Evolutionary conservation across 805 yeast genomes (phyloP).

Genomic region (Danielia oregonensis): DNA sequence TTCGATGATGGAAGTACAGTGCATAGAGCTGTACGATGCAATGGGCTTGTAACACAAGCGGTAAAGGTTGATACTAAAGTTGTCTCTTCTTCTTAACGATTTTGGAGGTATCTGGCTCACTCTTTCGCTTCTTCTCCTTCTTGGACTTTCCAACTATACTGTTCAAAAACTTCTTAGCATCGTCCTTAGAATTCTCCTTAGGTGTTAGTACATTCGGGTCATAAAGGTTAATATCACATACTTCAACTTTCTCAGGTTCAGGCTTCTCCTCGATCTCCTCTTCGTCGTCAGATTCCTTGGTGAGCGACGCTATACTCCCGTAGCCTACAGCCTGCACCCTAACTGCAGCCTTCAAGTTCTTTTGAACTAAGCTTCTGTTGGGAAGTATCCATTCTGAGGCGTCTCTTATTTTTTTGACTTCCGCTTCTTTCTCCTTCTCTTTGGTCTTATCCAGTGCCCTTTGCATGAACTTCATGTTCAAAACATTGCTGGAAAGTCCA

Average conservation of each 20-base stretch:
- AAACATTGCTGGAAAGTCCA: conserved; percentile 58
- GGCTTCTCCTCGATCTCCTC: conserved; percentile 3
- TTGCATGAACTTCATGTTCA: conserved; percentile 74
- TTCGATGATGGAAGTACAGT: neutral
- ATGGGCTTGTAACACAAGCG: neutral
- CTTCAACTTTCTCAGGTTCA: conserved; percentile 1
- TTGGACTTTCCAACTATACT: conserved; percentile 5
- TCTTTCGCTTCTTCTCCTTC: conserved; percentile 6
- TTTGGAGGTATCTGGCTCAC: neutral
- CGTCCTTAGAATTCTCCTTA: conserved; percentile 3
- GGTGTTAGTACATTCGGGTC: no score
- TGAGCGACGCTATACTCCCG: conserved; percentile 28
- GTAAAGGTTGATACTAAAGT: neutral
- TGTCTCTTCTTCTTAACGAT: conserved; percentile 6
- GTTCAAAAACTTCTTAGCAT: conserved; percentile 12
- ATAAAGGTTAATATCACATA: neutral
- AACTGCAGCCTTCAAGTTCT: conserved; percentile 19
- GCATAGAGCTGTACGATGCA: neutral
- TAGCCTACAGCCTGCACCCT: conserved; percentile 37
- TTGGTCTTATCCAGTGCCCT: conserved; percentile 36
- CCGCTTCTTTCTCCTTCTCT: conserved; percentile 29
- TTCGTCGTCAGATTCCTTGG: conserved; percentile 3
- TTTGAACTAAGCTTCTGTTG: conserved; percentile 20
- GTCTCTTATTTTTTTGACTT: conserved; percentile 42
- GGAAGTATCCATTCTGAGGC: conserved; percentile 51